A percentile compares a stretch with the other conserved stretches of the same genome.
Conservation (phyloP, 805 yeast species). For the Candida montana region DNA sequence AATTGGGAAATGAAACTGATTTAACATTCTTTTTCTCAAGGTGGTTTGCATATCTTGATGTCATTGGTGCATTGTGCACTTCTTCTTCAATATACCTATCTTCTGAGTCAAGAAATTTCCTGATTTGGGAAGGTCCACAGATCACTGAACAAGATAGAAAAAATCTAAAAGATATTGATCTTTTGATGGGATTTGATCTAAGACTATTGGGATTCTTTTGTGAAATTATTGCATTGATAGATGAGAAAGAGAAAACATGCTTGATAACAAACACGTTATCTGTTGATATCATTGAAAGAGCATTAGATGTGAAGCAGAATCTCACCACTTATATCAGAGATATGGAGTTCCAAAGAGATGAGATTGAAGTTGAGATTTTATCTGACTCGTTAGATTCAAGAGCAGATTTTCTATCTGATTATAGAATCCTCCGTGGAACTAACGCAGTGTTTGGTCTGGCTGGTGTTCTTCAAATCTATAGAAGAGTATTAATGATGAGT, state of each 20-base stretch:
- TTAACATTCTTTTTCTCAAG: constrained; percentile 49
- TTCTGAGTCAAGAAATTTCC: constrained; percentile 27
- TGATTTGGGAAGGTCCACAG: constrained; percentile 18
- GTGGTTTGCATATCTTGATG: constrained; percentile 67
- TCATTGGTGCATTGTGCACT: constrained; percentile 57
- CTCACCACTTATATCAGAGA: constrained; percentile 22
- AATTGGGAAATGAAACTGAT: constrained; percentile 16
- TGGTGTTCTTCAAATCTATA: constrained; percentile 51
- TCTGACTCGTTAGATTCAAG: constrained; percentile 6
- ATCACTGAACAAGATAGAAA: constrained; percentile 18
- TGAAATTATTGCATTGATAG: constrained; percentile 39
- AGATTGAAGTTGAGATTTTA: constrained; percentile 14
- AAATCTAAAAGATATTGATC: constrained; percentile 45
- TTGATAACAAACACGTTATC: background rate
- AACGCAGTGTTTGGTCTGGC: constrained; percentile 47
- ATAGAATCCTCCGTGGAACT: constrained; percentile 36
- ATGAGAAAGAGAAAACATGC: constrained; percentile 18
- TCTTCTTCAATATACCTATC: constrained; percentile 26
- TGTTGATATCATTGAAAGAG: constrained; percentile 18
- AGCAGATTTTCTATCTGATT: constrained; percentile 7
- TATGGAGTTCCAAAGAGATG: constrained; percentile 25
- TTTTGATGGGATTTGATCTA: constrained; percentile 61
- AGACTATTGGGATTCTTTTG: constrained; percentile 54
- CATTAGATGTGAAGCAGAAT: constrained; percentile 36
- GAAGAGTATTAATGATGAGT: constrained; percentile 51